phyloP scores from a whole-genome alignment of 352 stramenopile genomes.

The Phytophthora megakarya region DNA sequence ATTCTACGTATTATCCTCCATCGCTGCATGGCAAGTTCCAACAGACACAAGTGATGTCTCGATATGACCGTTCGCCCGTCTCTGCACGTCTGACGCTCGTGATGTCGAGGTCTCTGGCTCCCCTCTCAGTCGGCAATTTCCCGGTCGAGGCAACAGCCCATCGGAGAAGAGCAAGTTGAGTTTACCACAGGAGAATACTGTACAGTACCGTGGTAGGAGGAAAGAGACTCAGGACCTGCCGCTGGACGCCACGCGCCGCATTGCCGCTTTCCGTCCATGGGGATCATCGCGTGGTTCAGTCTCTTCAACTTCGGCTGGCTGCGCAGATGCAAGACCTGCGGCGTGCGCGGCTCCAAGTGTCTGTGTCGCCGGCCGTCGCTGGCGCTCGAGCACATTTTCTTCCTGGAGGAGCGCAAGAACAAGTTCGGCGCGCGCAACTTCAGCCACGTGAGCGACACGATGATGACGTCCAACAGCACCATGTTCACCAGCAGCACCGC shows the following conservation, averaged over 20 bases:
- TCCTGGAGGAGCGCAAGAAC: constrained; percentile 84
- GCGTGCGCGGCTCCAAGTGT: constrained; percentile 68
- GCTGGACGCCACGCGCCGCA: constrained; percentile 9
- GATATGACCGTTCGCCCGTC: constrained; percentile 11
- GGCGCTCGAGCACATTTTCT: constrained; percentile 82
- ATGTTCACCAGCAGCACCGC: constrained; percentile 34
- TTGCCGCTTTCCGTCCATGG: constrained; percentile 45
- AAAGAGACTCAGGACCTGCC: constrained; percentile 12
- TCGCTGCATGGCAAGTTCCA: too few relatives aligned
- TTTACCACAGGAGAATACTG: constrained; percentile 25
- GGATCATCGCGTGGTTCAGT: constrained; percentile 63
- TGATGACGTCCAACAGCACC: constrained; percentile 53
- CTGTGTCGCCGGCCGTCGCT: constrained; percentile 70
- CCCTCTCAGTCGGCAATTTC: constrained; percentile 28
- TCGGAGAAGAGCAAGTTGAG: constrained; percentile 25
- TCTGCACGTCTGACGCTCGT: constrained; percentile 5
- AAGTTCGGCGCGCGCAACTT: constrained; percentile 80
- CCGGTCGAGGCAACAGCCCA: constrained; percentile 6
- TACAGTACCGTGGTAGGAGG: neutral
- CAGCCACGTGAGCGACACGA: constrained; percentile 76
- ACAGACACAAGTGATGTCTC: too few relatives aligned
- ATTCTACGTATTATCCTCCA: too few relatives aligned
- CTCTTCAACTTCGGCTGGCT: constrained; percentile 73
- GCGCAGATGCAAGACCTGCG: constrained; percentile 67
- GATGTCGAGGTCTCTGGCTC: too few relatives aligned